Conservation (phyloP, 345 rosid species). For the Adansonia digitata region DNA sequence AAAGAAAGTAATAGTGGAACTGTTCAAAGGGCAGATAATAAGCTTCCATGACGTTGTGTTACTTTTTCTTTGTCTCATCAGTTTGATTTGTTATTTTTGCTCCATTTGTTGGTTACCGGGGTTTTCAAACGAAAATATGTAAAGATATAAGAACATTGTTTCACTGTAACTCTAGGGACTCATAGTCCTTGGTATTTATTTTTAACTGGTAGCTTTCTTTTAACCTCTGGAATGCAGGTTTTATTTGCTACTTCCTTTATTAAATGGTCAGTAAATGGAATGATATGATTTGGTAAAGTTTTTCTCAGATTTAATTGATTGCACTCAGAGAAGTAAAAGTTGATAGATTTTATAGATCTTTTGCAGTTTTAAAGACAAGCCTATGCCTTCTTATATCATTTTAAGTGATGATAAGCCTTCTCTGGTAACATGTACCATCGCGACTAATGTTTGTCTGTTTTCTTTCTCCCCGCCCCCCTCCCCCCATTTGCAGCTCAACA, state of each 20-base stretch:
- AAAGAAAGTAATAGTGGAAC: background rate
- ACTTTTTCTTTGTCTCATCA: background rate
- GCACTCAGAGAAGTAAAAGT: background rate
- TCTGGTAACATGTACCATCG: background rate
- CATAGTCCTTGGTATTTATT: background rate
- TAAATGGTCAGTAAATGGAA: background rate
- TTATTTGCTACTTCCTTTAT: background rate
- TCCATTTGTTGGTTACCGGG: background rate
- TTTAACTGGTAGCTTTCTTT: background rate
- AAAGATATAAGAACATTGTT: background rate
- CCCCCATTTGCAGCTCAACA: conserved; percentile 50
- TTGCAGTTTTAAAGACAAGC: background rate
- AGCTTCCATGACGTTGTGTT: background rate
- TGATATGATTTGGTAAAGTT: background rate
- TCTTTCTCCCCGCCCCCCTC: background rate
- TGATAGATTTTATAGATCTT: background rate
- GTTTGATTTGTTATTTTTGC: background rate
- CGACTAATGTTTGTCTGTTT: background rate
- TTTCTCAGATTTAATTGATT: background rate
- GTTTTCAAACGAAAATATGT: background rate
- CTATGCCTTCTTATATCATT: background rate
- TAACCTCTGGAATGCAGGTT: background rate
- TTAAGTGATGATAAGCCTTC: background rate
- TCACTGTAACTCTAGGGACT: background rate
- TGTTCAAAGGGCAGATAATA: background rate